Evolutionary conservation across 164 flowering plant genomes (phyloP).

Genomic region (Magnolia sinica): DNA sequence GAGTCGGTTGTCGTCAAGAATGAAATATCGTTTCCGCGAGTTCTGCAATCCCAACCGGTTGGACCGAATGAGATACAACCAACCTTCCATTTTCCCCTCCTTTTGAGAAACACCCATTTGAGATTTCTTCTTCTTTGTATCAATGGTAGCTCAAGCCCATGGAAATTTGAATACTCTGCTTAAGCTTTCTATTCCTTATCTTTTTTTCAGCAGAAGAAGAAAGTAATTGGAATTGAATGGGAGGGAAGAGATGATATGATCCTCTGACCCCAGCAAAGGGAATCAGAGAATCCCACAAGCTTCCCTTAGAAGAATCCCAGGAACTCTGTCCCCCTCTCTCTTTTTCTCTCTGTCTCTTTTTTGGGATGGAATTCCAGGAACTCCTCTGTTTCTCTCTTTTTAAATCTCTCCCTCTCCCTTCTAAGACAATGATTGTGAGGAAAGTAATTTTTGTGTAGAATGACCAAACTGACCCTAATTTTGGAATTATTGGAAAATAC

Average conservation of each 20-base stretch:
- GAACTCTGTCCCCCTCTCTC: neutral
- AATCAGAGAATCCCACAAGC: slow-evolving; percentile 46
- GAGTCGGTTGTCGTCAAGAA: slow-evolving; percentile 55
- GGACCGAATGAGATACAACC: slow-evolving; percentile 66
- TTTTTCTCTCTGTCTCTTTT: neutral
- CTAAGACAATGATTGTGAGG: neutral
- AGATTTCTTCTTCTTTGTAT: neutral
- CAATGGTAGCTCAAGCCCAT: slow-evolving; percentile 13
- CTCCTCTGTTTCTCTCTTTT: neutral
- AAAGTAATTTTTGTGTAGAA: neutral
- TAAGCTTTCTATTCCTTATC: neutral
- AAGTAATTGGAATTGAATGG: neutral
- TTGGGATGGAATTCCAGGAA: neutral
- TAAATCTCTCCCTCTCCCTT: neutral
- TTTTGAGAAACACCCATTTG: slow-evolving; percentile 29
- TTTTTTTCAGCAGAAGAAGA: neutral
- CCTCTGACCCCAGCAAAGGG: slow-evolving; percentile 53
- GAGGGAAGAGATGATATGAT: slow-evolving; percentile 21
- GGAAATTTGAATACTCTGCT: slow-evolving; percentile 4
- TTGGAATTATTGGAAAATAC: neutral
- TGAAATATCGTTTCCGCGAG: slow-evolving; percentile 68
- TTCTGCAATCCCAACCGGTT: slow-evolving; percentile 66
- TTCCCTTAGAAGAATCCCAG: neutral
- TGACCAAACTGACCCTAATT: neutral
- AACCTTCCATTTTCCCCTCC: slow-evolving; percentile 57